phyloP scores from a whole-genome alignment of 805 yeast species.

The Candida ipomoeae region DNA sequence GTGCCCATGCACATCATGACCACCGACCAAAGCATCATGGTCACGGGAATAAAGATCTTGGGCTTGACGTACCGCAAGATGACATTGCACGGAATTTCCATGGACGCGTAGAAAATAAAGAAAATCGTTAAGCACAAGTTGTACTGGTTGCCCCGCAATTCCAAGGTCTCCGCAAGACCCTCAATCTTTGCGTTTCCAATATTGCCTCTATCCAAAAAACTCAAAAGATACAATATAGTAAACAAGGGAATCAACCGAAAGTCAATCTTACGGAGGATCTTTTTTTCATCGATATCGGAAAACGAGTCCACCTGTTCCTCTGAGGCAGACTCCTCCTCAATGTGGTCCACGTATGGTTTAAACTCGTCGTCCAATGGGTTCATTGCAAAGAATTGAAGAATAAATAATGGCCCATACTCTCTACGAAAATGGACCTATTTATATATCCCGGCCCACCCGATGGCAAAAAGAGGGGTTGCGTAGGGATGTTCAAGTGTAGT shows the following conservation, averaged over 20 bases:
- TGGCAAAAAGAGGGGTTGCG: conserved; percentile 1
- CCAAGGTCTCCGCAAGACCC: conserved; percentile 55
- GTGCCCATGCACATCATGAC: conserved; percentile 66
- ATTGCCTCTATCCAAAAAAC: conserved; percentile 78
- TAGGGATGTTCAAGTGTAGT: background rate
- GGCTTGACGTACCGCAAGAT: conserved; percentile 57
- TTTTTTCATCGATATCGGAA: conserved; percentile 44
- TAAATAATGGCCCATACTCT: no score
- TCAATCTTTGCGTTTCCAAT: conserved; percentile 77
- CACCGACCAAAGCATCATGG: conserved; percentile 61
- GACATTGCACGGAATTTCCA: conserved; percentile 64
- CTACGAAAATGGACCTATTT: background rate
- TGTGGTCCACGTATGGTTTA: conserved; percentile 4
- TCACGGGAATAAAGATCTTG: conserved; percentile 56
- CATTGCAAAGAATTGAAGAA: background rate
- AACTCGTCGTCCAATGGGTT: background rate
- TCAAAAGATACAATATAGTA: conserved; percentile 66
- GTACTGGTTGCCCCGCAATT: conserved; percentile 55
- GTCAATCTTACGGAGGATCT: conserved; percentile 62
- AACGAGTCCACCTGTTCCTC: conserved; percentile 2
- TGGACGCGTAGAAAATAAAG: conserved; percentile 64
- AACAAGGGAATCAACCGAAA: conserved; percentile 72
- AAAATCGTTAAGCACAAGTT: conserved; percentile 64
- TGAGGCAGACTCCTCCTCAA: conserved; percentile 3
- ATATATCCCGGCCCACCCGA: background rate